Evolutionary conservation across 2,329 filamentous ascomycete genomes (phyloP), one percentile per base, ranked within the genome.

Genomic region (Didymellaceae sp.): DNA sequence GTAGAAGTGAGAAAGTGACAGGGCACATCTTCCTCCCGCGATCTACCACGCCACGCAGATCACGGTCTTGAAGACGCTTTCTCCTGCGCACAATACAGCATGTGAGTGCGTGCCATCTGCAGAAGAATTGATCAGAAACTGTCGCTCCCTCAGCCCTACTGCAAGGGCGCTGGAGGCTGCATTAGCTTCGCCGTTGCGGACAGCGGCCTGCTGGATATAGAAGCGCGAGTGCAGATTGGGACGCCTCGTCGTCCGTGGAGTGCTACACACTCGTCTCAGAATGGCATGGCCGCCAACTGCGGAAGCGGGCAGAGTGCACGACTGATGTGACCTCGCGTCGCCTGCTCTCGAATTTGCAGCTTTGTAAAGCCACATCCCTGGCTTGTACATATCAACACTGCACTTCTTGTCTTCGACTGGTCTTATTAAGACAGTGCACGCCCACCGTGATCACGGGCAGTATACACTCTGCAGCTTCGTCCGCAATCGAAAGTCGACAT

Each of bases 101-200:
- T n/a, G 26, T 31, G 17, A 22, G 33, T 38, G 16, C 41, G 41
- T 46, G 39, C 51, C 42, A 28, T 40, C 34, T n/a, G 6, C 6
- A 16, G 17, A 21, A 26, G 22, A 18, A 24, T 47, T 32, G 8
- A 28, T 10, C 32, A 22, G 32, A 22, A 20, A 33, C 38, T 26
- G 42, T 45, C 30, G 45, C 45, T 41, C 50, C 32, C 49, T 67
- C 66, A 71, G 67, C 65, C 66, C 57, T 71, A 64, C 67, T 68
- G 67, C 65, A 72, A 71, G 67, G 68, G 62, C 61, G 57, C 54
- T 56, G 52, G 43, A 32, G 57, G 57, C 54, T 63, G 60, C 59
- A 61, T 57, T 55, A 45, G 57, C 50, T 43, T 52, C 54, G 57
- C 40, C 52, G 48, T 54, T 50, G 57, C 41, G 44, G 55, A 46